phyloP scores from a whole-genome alignment of 2,329 filamentous ascomycete species.

The Emergomyces orientalis region DNA sequence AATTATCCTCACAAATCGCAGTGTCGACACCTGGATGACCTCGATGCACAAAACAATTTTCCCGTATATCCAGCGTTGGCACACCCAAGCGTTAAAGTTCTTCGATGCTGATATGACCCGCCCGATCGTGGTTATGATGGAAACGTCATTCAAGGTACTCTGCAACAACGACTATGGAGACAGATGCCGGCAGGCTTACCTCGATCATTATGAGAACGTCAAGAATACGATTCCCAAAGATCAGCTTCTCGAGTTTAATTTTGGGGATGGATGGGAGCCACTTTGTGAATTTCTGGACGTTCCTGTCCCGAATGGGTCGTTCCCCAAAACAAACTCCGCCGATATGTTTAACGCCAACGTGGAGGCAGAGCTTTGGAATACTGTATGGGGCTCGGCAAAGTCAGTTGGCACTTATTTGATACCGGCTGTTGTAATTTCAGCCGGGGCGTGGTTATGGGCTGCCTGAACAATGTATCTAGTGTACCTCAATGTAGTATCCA shows the following conservation, averaged over 20 bases:
- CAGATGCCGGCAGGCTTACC: conserved; percentile 52
- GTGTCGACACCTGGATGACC: conserved; percentile 55
- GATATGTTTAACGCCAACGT: conserved; percentile 13
- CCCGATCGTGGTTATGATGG: conserved; percentile 4
- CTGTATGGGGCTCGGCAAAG: not conserved
- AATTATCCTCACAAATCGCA: conserved; percentile 57
- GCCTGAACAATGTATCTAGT: not conserved
- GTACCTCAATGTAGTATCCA: not conserved
- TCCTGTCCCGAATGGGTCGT: conserved; percentile 41
- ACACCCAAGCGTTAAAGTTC: conserved; percentile 1
- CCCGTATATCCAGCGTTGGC: conserved; percentile 4
- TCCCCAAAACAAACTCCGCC: conserved; percentile 33
- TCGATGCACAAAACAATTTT: conserved; percentile 22
- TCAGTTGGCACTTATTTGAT: conserved; percentile 1
- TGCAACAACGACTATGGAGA: conserved; percentile 9
- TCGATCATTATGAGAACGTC: conserved; percentile 47
- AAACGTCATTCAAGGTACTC: conserved; percentile 40
- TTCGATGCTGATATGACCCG: conserved; percentile 46
- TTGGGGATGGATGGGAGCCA: conserved; percentile 43
- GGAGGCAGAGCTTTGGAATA: conserved; percentile 3
- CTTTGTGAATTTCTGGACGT: conserved; percentile 48
- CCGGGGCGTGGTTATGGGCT: conserved; percentile 1
- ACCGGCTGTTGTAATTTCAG: not conserved
- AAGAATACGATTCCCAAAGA: conserved; percentile 40
- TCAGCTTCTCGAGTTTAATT: conserved; percentile 45